Conservation (phyloP, 1,139 yeast genomes). For the Blastobotrys capitulatus region DNA sequence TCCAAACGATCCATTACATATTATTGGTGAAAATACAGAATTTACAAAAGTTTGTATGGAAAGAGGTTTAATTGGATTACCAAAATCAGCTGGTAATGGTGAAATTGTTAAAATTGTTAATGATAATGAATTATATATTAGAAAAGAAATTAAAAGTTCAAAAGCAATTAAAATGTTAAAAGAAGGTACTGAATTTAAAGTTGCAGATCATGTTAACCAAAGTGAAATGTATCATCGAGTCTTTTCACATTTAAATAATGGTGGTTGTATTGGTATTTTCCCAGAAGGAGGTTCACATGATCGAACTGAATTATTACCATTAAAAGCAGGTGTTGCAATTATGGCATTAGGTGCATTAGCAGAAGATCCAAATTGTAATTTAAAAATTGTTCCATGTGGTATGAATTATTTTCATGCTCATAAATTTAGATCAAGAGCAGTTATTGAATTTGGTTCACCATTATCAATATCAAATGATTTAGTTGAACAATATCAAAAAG, state of each 20-base stretch:
- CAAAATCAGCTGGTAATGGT: constrained; percentile 71
- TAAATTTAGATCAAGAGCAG: constrained; percentile 90
- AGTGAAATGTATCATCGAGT: constrained; percentile 74
- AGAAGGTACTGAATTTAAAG: constrained; percentile 58
- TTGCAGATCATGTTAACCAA: constrained; percentile 83
- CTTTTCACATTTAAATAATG: constrained; percentile 71
- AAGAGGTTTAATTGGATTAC: constrained; percentile 71
- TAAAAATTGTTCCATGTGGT: constrained; percentile 91
- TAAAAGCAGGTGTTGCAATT: constrained; percentile 96
- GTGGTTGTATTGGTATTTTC: constrained; percentile 88
- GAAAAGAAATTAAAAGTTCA: constrained; percentile 65
- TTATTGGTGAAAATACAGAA: constrained; percentile 62
- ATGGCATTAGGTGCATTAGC: constrained; percentile 95
- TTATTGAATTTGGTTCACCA: constrained; percentile 89
- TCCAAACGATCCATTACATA: constrained; percentile 40
- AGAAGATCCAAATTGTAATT: constrained; percentile 57
- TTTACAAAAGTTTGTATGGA: constrained; percentile 62
- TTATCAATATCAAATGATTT: constrained; percentile 61
- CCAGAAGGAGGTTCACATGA: constrained; percentile 99
- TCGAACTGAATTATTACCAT: constrained; percentile 79
- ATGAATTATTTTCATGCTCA: constrained; percentile 97
- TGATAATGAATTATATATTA: constrained; percentile 66
- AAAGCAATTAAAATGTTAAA: constrained; percentile 35
- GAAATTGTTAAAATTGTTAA: constrained; percentile 65
- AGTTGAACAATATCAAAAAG: constrained; percentile 53